Base-by-base conservation (phyloP, 495 filamentous ascomycete genomes). In the Penicillium verhagenii region DNA sequence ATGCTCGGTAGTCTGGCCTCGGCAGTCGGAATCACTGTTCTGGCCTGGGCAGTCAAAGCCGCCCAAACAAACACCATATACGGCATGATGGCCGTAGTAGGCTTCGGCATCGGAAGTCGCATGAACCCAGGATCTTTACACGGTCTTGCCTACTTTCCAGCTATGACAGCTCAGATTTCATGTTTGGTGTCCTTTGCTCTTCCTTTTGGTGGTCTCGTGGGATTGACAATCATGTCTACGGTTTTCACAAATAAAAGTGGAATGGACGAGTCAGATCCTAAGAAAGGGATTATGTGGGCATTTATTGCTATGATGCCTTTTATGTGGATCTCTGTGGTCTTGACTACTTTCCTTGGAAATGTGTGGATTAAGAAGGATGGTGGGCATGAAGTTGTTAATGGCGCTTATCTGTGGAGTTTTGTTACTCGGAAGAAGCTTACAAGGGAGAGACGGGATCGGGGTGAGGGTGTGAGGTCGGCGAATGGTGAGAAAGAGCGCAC, bases 41-140 rank as follows among this genome's bases (percentile, higher is more conserved):
- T 87, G 4, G 70, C 78, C 3, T 79, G 67, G 56, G 80, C 76
- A 9, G 69, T 82, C 5, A 57, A 68, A n/a, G 54, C 57, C 0
- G 65, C 72, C 8, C 60, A 77, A 40, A 65, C 61, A 0, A 24
- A 57, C 7, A 47, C 79, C 5, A 73, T 85, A 14, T 83, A 78
- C 58, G 83, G 78, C 38, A 84, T 85, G 78, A 78, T 87, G 69
- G 82, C 76, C 0, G 59, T 87, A 1, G 73, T 80, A 0, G 83
- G 84, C 10, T 72, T 65, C 1, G 83, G 84, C 0, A 81, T 80
- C 0, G 84, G 82, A 1, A 58, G 71, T 8, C 71, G 74, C 9
- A 62, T 76, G 50, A 79, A 83, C 72, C 78, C 76, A 0, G 59
- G 58, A 1, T 72, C 70, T 1, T 68, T 86, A 0, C 84, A 87